Percentiles rank a stretch among this genome's conserved stretches.
phyloP scores from a whole-genome alignment of 2,329 filamentous ascomycete genomes.

The Teratosphaeria zuluensis region DNA sequence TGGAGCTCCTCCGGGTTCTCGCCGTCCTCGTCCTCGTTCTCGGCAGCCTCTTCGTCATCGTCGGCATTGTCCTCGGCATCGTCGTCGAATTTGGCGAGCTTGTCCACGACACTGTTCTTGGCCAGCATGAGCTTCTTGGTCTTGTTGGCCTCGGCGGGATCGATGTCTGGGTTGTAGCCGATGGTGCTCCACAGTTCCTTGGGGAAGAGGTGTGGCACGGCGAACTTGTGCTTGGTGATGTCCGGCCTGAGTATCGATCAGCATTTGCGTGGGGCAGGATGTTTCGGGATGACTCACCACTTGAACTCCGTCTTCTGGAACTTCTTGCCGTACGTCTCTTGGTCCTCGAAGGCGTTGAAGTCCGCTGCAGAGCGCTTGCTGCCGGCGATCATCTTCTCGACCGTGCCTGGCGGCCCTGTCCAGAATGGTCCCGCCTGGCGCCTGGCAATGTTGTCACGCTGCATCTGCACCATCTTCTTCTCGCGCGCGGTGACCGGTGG shows the following conservation, averaged over 20 bases:
- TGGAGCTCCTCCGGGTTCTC: constrained; percentile 1
- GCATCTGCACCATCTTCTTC: constrained; percentile 2
- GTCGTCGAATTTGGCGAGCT: constrained; percentile 8
- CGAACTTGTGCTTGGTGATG: constrained; percentile 41
- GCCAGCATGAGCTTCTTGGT: constrained; percentile 6
- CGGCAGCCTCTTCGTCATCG: constrained; percentile 35
- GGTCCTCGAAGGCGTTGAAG: constrained; percentile 45
- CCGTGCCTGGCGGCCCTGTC: constrained; percentile 16
- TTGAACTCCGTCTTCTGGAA: constrained; percentile 23
- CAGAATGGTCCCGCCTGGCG: constrained; percentile 6
- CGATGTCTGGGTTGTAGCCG: constrained; percentile 15
- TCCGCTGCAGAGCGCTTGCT: constrained; percentile 41
- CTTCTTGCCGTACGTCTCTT: constrained; percentile 32
- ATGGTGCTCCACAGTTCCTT: constrained; percentile 38
- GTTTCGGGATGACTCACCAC: constrained; percentile 9
- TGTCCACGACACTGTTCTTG: constrained; percentile 4
- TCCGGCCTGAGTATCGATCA: constrained; percentile 21
- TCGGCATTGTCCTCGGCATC: constrained; percentile 1
- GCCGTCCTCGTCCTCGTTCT: constrained; percentile 48
- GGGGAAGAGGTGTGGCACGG: constrained; percentile 40
- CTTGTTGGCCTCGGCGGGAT: not conserved
- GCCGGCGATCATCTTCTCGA: constrained; percentile 36
- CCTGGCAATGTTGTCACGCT: constrained; percentile 4
- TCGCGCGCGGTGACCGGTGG: constrained; percentile 2
- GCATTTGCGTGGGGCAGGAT: not conserved